Base-by-base conservation (phyloP, 2,329 filamentous ascomycete genomes). In the Fusarium armeniacum region DNA sequence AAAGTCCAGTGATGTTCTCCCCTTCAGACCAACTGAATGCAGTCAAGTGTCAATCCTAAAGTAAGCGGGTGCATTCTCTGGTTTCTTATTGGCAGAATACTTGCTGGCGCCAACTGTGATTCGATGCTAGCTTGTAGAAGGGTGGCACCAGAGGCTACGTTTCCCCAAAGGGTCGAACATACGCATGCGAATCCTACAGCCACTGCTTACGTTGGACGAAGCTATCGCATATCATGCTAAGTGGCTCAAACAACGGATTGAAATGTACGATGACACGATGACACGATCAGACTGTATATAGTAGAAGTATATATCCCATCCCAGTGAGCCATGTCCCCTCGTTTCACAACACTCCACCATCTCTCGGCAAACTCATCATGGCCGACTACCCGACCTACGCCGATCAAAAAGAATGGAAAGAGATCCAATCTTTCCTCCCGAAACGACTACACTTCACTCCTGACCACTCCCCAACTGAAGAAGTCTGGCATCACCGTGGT, bases 401-500 rank as follows among this genome's bases (percentile, higher is more conserved):
- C 3, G 18, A 45, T 1, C 38, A 64, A 10, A 43, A 64, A 32
- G 51, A 49, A 46, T 64, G 61, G 59, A 50, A 22, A 22, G 6
- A 58, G 1, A 51, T 64, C 2, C 61, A 58, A 24, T 41, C 51
- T 2, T 64, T 51, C 18, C 61, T 64, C 4, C 59, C 61, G 0
- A 4, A 64, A 2, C 51, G 61, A 2, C 16, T 64, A 2, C 59
- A 64, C 12, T 64, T 64, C 32, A 51, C 51, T 1, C 10, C 22
- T 1, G 4, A 30, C 3, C 61, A 64, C 16, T 38, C 52, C 2
- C 61, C 61, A 4, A 30, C 18, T 9, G 61, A 64, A 41, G 61
- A 64, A 50, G 16, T 58, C 7, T 64, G 61, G 59, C 28, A 64
- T 26, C 59, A 64, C 5, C 44, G 45, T 8, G 59, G 59, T 1